These are phyloP conservation scores for Eragrostis curvula DNA, from an alignment of 176 grass and related monocot species.

Conservation along the genomic window DNA sequence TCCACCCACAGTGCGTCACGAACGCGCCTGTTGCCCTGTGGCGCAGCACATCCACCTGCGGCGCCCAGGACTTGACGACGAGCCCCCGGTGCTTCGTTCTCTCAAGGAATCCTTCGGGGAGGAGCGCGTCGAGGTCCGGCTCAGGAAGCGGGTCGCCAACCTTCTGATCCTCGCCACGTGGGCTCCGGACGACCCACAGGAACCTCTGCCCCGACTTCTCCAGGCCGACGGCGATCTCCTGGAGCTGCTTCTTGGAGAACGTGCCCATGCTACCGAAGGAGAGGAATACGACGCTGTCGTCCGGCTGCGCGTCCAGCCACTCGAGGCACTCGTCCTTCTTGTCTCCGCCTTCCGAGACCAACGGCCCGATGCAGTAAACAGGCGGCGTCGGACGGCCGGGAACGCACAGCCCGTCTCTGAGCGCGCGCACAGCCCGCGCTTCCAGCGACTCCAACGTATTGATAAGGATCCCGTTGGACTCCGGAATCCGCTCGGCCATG, in stretches of 20 bases:
- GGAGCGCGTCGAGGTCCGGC: slow-evolving; percentile 18
- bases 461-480: slow-evolving; percentile 38
- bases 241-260: slow-evolving; percentile 43
- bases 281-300: slow-evolving; percentile 56
- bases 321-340: slow-evolving; percentile 37
- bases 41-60: slow-evolving; percentile 56
- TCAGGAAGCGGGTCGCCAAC: not conserved
- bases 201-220: slow-evolving; percentile 56
- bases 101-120: slow-evolving; percentile 45
- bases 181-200: slow-evolving; percentile 50
- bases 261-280: slow-evolving; percentile 59
- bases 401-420: slow-evolving; percentile 34
- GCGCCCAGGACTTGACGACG: slow-evolving; percentile 56
- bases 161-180: not conserved
- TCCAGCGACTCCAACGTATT: slow-evolving; percentile 60
- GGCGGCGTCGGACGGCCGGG: slow-evolving; percentile 34
- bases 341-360: not conserved
- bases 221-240: slow-evolving; percentile 50
- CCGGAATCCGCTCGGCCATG: not conserved
- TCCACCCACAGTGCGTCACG: slow-evolving; percentile 72
- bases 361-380: slow-evolving; percentile 51
- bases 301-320: slow-evolving; percentile 57
- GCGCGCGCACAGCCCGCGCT: slow-evolving; percentile 41
- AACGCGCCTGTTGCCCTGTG: slow-evolving; percentile 46
- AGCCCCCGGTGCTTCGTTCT: slow-evolving; percentile 44